These are phyloP conservation scores for Astrocystis sublimbata DNA, from an alignment of 495 filamentous ascomycete species.

Conservation along the genomic window DNA sequence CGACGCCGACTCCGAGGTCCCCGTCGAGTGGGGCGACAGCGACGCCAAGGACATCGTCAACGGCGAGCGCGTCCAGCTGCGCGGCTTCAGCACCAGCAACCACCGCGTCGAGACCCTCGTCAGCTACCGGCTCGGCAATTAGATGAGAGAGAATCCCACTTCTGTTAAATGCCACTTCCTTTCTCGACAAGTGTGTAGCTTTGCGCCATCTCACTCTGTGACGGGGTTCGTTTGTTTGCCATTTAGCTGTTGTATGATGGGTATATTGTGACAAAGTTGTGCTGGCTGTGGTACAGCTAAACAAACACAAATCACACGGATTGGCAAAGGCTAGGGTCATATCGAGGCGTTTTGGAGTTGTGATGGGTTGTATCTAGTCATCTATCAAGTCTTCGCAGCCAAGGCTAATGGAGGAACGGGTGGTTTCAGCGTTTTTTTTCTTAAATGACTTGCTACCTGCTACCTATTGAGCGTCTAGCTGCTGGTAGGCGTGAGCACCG, in stretches of 20 bases:
- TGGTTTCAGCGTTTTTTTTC: too few species aligned
- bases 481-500: background rate
- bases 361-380: too few species aligned
- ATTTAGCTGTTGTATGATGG: background rate
- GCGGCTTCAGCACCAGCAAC: constrained; percentile 92
- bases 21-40: constrained; percentile 97
- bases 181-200: background rate
- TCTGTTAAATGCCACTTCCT: too few species aligned
- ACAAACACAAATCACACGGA: too few species aligned
- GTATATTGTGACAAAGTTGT: too few species aligned
- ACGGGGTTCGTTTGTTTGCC: too few species aligned
- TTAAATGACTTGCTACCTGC: background rate
- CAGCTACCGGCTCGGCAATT: constrained; percentile 68
- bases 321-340: background rate
- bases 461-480: too few species aligned
- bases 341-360: constrained; percentile 16
- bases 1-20: constrained; percentile 93
- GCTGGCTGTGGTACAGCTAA: background rate
- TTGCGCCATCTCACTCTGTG: background rate
- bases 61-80: constrained; percentile 90
- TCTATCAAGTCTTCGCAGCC: too few species aligned
- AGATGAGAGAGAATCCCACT: too few species aligned
- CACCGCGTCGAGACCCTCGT: constrained; percentile 94
- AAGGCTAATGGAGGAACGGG: too few species aligned
- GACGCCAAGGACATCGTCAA: constrained; percentile 97